A percentile compares a stretch with the other conserved stretches of the same genome.
These are phyloP conservation scores for Triticum urartu DNA, from an alignment of 176 grass and related monocot species.

Conservation along the genomic window DNA sequence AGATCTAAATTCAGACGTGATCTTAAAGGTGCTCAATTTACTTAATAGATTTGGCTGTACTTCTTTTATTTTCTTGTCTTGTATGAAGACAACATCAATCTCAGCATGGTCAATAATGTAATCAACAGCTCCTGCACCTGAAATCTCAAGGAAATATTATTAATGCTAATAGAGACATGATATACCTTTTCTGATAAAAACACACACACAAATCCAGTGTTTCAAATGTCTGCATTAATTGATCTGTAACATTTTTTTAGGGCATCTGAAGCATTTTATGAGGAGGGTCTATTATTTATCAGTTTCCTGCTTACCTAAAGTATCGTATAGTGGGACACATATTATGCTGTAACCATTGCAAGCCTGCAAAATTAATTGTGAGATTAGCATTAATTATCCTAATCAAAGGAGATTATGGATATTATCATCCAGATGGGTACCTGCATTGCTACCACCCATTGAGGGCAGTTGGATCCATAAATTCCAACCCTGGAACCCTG, in stretches of 20 bases:
- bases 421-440: conserved; percentile 31
- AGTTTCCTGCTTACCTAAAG: conserved; percentile 59
- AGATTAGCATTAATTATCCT: conserved; percentile 22
- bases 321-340: conserved; percentile 92
- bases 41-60: conserved; percentile 27
- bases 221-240: conserved; percentile 1
- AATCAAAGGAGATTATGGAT: conserved; percentile 4
- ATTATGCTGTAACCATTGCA: conserved; percentile 82
- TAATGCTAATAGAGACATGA: neutral
- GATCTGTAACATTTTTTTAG: conserved; percentile 2
- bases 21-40: neutral
- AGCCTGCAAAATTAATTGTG: conserved; percentile 57
- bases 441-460: conserved; percentile 94
- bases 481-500: conserved; percentile 83
- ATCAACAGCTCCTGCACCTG: conserved; percentile 75
- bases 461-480: conserved; percentile 89
- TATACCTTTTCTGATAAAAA: neutral
- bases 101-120: conserved; percentile 96
- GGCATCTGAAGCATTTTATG: conserved; percentile 6
- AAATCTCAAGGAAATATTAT: conserved; percentile 10
- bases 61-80: conserved; percentile 97
- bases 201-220: neutral
- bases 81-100: conserved; percentile 77
- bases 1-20: neutral
- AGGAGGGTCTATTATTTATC: neutral